A percentile compares a stretch with the other conserved stretches of the same genome.
Evolutionary conservation across 1,139 yeast species (phyloP).

Genomic region (Candida sanyaensis): DNA sequence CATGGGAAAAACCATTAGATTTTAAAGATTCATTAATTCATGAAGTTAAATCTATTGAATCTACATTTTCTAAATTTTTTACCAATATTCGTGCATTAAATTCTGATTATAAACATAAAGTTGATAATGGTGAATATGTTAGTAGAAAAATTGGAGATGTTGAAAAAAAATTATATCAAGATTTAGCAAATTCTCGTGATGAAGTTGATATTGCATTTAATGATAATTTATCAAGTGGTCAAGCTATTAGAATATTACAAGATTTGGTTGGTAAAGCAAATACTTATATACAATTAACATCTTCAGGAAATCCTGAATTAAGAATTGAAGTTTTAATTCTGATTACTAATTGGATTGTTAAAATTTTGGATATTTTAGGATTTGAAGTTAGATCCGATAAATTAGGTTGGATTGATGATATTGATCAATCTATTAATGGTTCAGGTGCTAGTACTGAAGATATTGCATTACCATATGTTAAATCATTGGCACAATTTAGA

Average conservation of each 20-base stretch:
- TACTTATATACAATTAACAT: constrained; percentile 59
- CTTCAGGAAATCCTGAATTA: constrained; percentile 47
- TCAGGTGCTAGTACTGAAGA: constrained; percentile 56
- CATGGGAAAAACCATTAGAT: constrained; percentile 92
- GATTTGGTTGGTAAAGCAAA: constrained; percentile 75
- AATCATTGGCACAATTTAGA: constrained; percentile 75
- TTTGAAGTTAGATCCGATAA: constrained; percentile 68
- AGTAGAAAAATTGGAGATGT: constrained; percentile 52
- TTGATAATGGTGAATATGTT: constrained; percentile 46
- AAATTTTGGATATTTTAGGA: constrained; percentile 71
- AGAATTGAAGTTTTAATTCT: constrained; percentile 68
- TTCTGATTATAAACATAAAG: constrained; percentile 56
- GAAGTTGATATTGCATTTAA: constrained; percentile 78
- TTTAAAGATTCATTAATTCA: constrained; percentile 78
- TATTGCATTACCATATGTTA: constrained; percentile 73
- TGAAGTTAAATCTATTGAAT: constrained; percentile 78
- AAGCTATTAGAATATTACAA: constrained; percentile 61
- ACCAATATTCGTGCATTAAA: constrained; percentile 78
- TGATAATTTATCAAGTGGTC: constrained; percentile 83
- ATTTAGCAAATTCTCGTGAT: constrained; percentile 55
- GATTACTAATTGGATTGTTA: constrained; percentile 68
- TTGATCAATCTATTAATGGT: constrained; percentile 14
- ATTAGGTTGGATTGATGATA: constrained; percentile 74
- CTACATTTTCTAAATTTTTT: constrained; percentile 78
- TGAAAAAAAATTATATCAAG: constrained; percentile 59